phyloP scores from a whole-genome alignment of 2,329 filamentous ascomycete species.

The Trichophyton verrucosum region DNA sequence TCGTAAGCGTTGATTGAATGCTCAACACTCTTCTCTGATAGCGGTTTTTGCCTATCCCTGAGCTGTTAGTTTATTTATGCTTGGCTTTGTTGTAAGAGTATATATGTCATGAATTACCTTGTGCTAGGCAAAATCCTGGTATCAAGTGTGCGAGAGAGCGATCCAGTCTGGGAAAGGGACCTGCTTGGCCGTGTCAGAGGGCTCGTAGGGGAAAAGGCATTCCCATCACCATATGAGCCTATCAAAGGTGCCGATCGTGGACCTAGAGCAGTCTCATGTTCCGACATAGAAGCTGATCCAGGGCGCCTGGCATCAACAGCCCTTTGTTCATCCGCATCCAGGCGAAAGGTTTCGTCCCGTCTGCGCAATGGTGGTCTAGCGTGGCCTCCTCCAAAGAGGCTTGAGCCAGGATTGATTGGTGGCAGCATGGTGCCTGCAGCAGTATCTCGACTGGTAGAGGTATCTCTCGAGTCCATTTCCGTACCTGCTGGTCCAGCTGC shows the following conservation, averaged over 20 bases:
- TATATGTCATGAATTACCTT: not conserved
- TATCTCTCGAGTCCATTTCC: conserved; percentile 12
- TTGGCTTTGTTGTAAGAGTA: not conserved
- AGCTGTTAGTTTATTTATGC: not conserved
- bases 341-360: conserved; percentile 17
- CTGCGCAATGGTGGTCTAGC: conserved; percentile 27
- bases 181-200: not conserved
- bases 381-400: conserved; percentile 35
- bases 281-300: not conserved
- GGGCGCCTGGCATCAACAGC: not conserved
- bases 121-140: not conserved
- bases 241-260: not conserved
- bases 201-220: not conserved
- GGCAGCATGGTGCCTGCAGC: conserved; percentile 23
- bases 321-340: conserved; percentile 4
- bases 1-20: conserved; percentile 51
- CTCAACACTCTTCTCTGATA: conserved; percentile 46
- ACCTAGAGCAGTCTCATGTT: not conserved
- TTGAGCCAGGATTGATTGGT: conserved; percentile 39
- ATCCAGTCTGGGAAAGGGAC: not conserved
- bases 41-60: conserved; percentile 41
- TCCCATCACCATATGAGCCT: not conserved
- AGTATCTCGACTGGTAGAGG: not conserved
- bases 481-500: not conserved
- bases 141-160: not conserved